Evolutionary conservation across 495 filamentous ascomycete species (phyloP).

Genomic region (Hypoxylon cercidicola): DNA sequence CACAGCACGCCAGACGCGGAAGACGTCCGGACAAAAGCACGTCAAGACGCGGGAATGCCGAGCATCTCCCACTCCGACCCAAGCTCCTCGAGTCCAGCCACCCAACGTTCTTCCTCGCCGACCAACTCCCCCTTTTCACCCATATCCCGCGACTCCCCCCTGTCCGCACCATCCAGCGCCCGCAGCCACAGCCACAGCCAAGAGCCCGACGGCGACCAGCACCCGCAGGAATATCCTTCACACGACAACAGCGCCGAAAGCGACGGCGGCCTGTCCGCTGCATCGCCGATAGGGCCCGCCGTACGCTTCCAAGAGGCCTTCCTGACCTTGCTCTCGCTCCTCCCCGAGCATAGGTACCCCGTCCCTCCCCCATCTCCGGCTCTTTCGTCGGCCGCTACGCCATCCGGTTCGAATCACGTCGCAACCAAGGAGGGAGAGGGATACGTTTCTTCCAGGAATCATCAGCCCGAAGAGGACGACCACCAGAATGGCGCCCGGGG

Average conservation of each 20-base stretch:
- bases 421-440: not conserved
- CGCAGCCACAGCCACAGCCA: not conserved
- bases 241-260: not conserved
- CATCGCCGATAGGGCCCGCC: not conserved
- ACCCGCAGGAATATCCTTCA: too few relatives aligned
- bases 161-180: not conserved
- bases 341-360: conserved; percentile 1
- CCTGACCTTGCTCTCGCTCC: conserved; percentile 10
- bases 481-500: not conserved
- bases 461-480: not conserved
- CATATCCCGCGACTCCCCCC: not conserved
- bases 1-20: not conserved
- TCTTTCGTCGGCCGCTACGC: conserved; percentile 7
- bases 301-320: conserved; percentile 18
- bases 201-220: too few relatives aligned
- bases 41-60: not conserved
- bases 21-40: not conserved
- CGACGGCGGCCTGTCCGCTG: not conserved
- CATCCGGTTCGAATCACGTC: not conserved
- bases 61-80: not conserved
- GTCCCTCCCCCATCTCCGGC: not conserved
- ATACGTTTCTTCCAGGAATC: not conserved
- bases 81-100: not conserved
- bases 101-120: not conserved
- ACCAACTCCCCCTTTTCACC: not conserved